Conservation (phyloP, 352 stramenopile genomes). For the Phytophthora sansomeana region DNA sequence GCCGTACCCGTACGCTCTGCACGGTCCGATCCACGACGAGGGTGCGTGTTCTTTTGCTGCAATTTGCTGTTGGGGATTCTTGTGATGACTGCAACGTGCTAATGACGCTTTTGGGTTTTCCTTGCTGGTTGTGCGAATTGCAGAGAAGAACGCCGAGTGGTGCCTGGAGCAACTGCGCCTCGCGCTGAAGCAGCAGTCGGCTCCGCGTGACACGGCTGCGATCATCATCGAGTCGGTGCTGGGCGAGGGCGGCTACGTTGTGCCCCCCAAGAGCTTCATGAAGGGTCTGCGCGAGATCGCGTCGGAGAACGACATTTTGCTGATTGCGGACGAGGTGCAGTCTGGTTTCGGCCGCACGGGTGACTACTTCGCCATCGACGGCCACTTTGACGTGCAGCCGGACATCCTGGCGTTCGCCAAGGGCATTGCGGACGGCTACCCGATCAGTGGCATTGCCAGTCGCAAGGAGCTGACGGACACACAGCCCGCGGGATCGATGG, state of each 20-base stretch:
- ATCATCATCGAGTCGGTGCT: constrained; percentile 93
- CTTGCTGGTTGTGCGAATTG: background rate
- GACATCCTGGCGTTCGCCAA: constrained; percentile 96
- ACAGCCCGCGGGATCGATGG: constrained; percentile 91
- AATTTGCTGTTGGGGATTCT: constrained; percentile 2
- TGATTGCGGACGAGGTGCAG: constrained; percentile 95
- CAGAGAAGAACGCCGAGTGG: constrained; percentile 67
- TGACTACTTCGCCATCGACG: constrained; percentile 89
- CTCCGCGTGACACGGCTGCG: constrained; percentile 86
- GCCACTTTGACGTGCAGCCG: constrained; percentile 84
- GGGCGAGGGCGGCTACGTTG: constrained; percentile 94
- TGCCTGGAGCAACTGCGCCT: constrained; percentile 88
- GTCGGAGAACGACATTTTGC: constrained; percentile 92
- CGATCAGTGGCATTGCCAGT: constrained; percentile 90
- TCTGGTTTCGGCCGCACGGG: constrained; percentile 91
- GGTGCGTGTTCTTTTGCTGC: constrained; percentile 29
- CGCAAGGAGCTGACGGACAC: constrained; percentile 87
- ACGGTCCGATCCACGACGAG: constrained; percentile 86
- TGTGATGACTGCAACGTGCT: background rate
- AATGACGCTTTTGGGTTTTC: background rate
- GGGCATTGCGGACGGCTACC: constrained; percentile 93
- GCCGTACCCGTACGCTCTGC: constrained; percentile 89
- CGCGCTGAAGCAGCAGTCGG: constrained; percentile 92
- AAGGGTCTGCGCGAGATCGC: constrained; percentile 92
- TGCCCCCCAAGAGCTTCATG: constrained; percentile 93